Evolutionary conservation across 2,329 filamentous ascomycete genomes (phyloP).

Genomic region (Coniochaeta sp.): DNA sequence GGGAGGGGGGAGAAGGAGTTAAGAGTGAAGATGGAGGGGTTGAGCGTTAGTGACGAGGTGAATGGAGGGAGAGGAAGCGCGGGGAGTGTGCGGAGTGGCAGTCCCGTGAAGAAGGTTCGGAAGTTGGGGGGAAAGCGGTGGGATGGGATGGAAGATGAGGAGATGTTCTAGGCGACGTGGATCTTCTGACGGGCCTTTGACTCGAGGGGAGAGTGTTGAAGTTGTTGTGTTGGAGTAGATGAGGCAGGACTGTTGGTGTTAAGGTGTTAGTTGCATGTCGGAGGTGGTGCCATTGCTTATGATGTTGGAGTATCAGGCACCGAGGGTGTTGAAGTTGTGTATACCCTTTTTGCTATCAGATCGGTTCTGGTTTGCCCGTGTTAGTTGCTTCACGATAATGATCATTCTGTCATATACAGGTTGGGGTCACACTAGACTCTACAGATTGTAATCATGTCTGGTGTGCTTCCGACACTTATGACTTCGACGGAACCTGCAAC

Average conservation of each 20-base stretch:
- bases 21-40: slow-evolving; percentile 40
- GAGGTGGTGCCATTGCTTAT: background rate
- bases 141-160: slow-evolving; percentile 35
- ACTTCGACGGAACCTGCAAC: too few species aligned
- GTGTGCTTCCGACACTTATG: too few species aligned
- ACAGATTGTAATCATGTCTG: too few species aligned
- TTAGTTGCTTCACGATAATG: background rate
- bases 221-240: too few species aligned
- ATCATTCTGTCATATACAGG: background rate
- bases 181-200: background rate
- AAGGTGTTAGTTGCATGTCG: too few species aligned
- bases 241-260: too few species aligned
- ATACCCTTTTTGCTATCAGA: background rate
- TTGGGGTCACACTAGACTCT: background rate
- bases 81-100: slow-evolving; percentile 22
- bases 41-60: slow-evolving; percentile 37
- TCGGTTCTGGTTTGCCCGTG: background rate
- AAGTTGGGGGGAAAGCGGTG: slow-evolving; percentile 40
- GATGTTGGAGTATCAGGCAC: background rate
- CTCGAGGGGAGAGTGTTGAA: background rate
- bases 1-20: slow-evolving; percentile 18
- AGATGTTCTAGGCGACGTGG: slow-evolving; percentile 21
- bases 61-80: slow-evolving; percentile 1
- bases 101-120: slow-evolving; percentile 45
- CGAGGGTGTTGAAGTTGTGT: background rate